These are phyloP conservation scores for Beauveria pseudobassiana DNA, from an alignment of 2,329 filamentous ascomycete species.

Conservation along the genomic window DNA sequence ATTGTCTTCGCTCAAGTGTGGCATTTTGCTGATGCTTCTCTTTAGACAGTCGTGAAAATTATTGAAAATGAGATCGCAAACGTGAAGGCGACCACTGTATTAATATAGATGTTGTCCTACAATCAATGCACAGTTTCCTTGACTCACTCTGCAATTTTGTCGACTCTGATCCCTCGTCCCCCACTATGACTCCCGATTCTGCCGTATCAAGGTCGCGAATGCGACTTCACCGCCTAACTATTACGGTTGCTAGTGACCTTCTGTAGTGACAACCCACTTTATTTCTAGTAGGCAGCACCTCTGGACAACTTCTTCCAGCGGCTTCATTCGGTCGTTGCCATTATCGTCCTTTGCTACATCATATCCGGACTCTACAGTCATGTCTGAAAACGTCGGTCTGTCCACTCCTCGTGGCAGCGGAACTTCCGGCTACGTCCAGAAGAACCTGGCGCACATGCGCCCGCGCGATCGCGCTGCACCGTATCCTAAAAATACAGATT, in stretches of 20 bases:
- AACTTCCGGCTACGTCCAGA: slow-evolving; percentile 95
- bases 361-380: slow-evolving; percentile 28
- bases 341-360: not conserved
- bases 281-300: not conserved
- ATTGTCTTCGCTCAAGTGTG: slow-evolving; percentile 18
- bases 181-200: slow-evolving; percentile 11
- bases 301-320: not conserved
- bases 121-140: not conserved
- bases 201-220: not conserved
- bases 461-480: slow-evolving; percentile 75
- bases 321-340: not conserved
- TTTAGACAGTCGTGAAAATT: not conserved
- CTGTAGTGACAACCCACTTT: not conserved
- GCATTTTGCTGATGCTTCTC: slow-evolving; percentile 21
- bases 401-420: slow-evolving; percentile 89
- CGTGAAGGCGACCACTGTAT: not conserved
- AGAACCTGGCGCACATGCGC: slow-evolving; percentile 81
- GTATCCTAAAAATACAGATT: slow-evolving; percentile 64
- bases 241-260: slow-evolving; percentile 6
- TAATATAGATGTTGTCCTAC: not conserved
- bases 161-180: not conserved
- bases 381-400: slow-evolving; percentile 97
- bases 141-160: slow-evolving; percentile 1
- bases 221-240: slow-evolving; percentile 7
- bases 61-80: not conserved